phyloP scores from a whole-genome alignment of 768 basidiomycete species.

The Leccinum barrowsii region DNA sequence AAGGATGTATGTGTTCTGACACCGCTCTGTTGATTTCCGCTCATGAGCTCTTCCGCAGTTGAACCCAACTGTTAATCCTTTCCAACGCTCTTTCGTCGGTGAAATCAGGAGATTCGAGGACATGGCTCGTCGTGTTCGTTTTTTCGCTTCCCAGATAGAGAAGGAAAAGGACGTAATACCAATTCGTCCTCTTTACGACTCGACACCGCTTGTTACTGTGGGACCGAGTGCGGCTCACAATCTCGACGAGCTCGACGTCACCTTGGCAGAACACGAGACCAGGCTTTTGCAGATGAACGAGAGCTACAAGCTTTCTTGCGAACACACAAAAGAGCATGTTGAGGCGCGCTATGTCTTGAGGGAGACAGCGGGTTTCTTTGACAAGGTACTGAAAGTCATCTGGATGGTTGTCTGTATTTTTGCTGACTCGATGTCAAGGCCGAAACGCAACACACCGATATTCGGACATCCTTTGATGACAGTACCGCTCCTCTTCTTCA shows the following conservation, averaged over 20 bases:
- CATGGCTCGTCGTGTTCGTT: conserved; percentile 91
- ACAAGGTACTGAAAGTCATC: conserved; percentile 50
- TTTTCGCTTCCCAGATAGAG: conserved; percentile 82
- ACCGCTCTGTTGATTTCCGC: neutral
- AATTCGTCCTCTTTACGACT: conserved; percentile 82
- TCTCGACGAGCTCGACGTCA: conserved; percentile 89
- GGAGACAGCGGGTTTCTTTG: conserved; percentile 96
- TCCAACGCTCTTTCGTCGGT: conserved; percentile 96
- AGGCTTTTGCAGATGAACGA: conserved; percentile 88
- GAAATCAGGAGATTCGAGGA: conserved; percentile 95
- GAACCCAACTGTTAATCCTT: conserved; percentile 92
- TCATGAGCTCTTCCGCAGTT: conserved; percentile 47
- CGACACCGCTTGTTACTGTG: conserved; percentile 80
- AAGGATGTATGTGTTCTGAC: conserved; percentile 72
- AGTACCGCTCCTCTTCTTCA: conserved; percentile 87
- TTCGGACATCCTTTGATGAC: conserved; percentile 88
- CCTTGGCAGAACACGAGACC: conserved; percentile 81
- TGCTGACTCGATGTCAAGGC: conserved; percentile 47
- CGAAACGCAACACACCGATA: conserved; percentile 72
- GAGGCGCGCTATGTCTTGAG: conserved; percentile 93
- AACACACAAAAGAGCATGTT: conserved; percentile 78
- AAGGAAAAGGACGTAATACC: conserved; percentile 82
- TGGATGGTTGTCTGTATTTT: neutral
- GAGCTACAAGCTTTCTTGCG: conserved; percentile 84
- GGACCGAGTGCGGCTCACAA: conserved; percentile 92